Conservation (phyloP, 2,329 filamentous ascomycete species). For the Diaporthe nobilis region DNA sequence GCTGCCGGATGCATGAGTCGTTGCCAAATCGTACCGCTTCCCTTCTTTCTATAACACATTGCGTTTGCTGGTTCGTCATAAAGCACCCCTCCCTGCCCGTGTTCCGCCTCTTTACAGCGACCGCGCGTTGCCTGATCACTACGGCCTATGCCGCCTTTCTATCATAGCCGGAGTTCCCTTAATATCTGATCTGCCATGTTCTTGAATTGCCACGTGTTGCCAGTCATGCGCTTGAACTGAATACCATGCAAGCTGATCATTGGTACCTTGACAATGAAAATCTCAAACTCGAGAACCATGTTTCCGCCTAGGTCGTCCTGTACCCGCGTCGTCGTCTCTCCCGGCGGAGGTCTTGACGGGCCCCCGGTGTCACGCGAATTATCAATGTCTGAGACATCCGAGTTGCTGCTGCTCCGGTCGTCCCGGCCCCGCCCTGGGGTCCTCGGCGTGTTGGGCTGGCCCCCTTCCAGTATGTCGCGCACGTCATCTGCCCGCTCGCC, state of each 20-base stretch:
- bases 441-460: slow-evolving; percentile 62
- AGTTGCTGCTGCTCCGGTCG: slow-evolving; percentile 86
- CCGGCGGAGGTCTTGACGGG: slow-evolving; percentile 72
- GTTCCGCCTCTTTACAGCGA: slow-evolving; percentile 12
- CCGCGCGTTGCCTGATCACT: not conserved
- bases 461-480: slow-evolving; percentile 68
- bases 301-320: slow-evolving; percentile 89
- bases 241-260: slow-evolving; percentile 93
- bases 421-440: slow-evolving; percentile 58
- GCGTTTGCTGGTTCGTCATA: slow-evolving; percentile 29
- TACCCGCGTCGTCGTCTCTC: slow-evolving; percentile 92
- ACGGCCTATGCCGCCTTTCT: slow-evolving; percentile 3
- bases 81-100: not conserved
- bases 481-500: slow-evolving; percentile 80
- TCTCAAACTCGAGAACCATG: slow-evolving; percentile 91
- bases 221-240: slow-evolving; percentile 96
- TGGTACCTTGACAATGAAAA: slow-evolving; percentile 97
- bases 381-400: slow-evolving; percentile 83
- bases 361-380: slow-evolving; percentile 62
- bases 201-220: slow-evolving; percentile 99
- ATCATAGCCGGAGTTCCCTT: slow-evolving; percentile 83
- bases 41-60: slow-evolving; percentile 27
- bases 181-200: slow-evolving; percentile 98
- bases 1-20: slow-evolving; percentile 31
- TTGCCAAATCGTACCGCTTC: slow-evolving; percentile 32